Percentiles rank a stretch among this genome's conserved stretches.
These are phyloP conservation scores for Kwoniella newhampshirensis DNA, from an alignment of 768 basidiomycete species.

Conservation along the genomic window DNA sequence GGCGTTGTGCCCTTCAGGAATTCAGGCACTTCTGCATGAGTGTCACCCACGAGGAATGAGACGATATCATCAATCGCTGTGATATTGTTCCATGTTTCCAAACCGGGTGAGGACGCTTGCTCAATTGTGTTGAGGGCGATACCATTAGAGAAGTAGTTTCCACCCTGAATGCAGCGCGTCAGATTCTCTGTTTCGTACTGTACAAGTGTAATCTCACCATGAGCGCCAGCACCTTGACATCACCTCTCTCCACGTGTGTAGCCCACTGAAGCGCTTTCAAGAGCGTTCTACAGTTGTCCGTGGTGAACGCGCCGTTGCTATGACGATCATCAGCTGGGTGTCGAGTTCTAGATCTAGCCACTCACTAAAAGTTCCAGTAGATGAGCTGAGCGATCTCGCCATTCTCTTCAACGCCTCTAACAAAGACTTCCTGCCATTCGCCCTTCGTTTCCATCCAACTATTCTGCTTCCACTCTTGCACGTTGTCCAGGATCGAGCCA, in stretches of 20 bases:
- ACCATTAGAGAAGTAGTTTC: conserved; percentile 48
- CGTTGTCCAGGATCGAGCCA: conserved; percentile 22
- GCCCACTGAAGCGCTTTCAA: conserved; percentile 38
- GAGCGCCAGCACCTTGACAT: conserved; percentile 35
- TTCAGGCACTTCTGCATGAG: conserved; percentile 23
- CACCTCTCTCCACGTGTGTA: conserved; percentile 19
- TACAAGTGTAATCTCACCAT: conserved; percentile 28
- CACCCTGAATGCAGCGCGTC: conserved; percentile 14
- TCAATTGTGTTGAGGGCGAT: conserved; percentile 49
- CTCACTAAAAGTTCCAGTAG: conserved; percentile 50
- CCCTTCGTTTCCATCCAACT: conserved; percentile 25
- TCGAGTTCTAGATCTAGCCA: neutral
- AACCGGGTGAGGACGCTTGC: conserved; percentile 27
- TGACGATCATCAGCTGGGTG: conserved; percentile 5
- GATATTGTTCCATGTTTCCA: conserved; percentile 48
- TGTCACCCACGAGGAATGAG: conserved; percentile 44
- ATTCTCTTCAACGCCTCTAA: conserved; percentile 21
- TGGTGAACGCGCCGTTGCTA: conserved; percentile 49
- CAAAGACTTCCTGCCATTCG: conserved; percentile 42
- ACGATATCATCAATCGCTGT: conserved; percentile 51
- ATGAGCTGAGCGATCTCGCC: conserved; percentile 30
- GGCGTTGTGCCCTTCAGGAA: conserved; percentile 23
- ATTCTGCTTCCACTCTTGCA: conserved; percentile 34
- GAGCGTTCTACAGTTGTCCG: conserved; percentile 38
- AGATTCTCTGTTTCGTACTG: neutral